Evolutionary conservation across 1,284 basidiomycete genomes (phyloP), one percentile per base, ranked within the genome.

Genomic region (Somion occarium): DNA sequence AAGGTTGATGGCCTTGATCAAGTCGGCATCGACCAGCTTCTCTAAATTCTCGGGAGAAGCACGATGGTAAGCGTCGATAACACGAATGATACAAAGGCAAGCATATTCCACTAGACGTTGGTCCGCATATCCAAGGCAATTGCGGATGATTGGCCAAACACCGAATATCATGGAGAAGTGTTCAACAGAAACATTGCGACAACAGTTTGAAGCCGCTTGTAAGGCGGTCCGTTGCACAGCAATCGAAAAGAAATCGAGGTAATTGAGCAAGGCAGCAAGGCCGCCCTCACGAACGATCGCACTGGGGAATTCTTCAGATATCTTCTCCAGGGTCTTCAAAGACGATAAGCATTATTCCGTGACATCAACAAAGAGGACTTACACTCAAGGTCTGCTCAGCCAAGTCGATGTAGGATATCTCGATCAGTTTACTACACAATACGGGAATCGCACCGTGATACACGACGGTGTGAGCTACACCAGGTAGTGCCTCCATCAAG

Each of bases 341-440:
- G 53, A 46, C 44, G 61, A 53, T 52, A 56, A 58, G 59, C 65
- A 57, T 63, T 61, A 24, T 49, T 51, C 43, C 43, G 34, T 26
- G 15, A 43, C 24, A 44, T 23, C 49, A 42, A 51, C 39, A 37
- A 47, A 54, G 27, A 44, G 49, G 55, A 83, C 93, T 74, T 73
- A 96, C 93, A 65, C 91, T 94, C 55, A 98, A 72, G 4, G 94
- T 96, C 70, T 98, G 95, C 66, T 98, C 95, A 5, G 95, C 94
- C 45, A 98, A 77, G 68, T 98, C 94, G 61, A 98, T 97, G 66
- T 94, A 96, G 23, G 92, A 91, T 51, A 98, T 98, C 69, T 96
- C 92, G 64, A 93, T 84, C 56, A 98, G 73, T 69, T 98, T 97
- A 76, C 89, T 91, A 79, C 94, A 97, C 45, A 98, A 78, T 27